A percentile compares a stretch with the other conserved stretches of the same genome.
Conservation (phyloP, 345 rosid genomes). For the Excoecaria cochinchinensis region DNA sequence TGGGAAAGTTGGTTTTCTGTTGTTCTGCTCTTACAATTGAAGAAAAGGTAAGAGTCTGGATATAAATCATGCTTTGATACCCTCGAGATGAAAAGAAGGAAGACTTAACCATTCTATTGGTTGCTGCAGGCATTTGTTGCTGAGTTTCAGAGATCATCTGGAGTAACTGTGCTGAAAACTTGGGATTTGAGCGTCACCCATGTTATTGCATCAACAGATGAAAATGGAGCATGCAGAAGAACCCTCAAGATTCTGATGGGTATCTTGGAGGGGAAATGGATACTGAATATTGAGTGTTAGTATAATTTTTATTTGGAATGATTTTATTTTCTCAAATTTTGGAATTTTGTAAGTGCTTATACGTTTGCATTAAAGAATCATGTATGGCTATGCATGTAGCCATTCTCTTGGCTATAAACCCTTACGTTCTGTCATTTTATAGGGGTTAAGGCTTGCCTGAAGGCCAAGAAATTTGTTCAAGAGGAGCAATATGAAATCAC, state of each 20-base stretch:
- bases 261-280: slow-evolving; percentile 92
- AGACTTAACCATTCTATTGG: neutral
- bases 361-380: neutral
- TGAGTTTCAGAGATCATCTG: slow-evolving; percentile 53
- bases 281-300: slow-evolving; percentile 75
- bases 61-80: neutral
- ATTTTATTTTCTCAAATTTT: neutral
- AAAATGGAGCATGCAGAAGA: slow-evolving; percentile 84
- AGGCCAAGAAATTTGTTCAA: slow-evolving; percentile 42
- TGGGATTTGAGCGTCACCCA: slow-evolving; percentile 79
- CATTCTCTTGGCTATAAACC: slow-evolving; percentile 5
- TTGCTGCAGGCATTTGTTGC: slow-evolving; percentile 63
- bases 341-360: neutral
- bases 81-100: neutral
- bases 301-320: slow-evolving; percentile 13
- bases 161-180: slow-evolving; percentile 50
- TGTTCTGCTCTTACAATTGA: slow-evolving; percentile 73
- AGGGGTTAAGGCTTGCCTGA: slow-evolving; percentile 80
- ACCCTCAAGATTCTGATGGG: slow-evolving; percentile 81
- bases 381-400: neutral
- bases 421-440: slow-evolving; percentile 8
- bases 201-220: slow-evolving; percentile 73
- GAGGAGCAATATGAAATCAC: slow-evolving; percentile 73
- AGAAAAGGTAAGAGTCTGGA: slow-evolving; percentile 53
- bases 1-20: slow-evolving; percentile 59